Percentiles rank a stretch among this genome's conserved stretches.
These are phyloP conservation scores for Phyllosticta capitalensis DNA, from an alignment of 2,329 filamentous ascomycete species.

Conservation along the genomic window DNA sequence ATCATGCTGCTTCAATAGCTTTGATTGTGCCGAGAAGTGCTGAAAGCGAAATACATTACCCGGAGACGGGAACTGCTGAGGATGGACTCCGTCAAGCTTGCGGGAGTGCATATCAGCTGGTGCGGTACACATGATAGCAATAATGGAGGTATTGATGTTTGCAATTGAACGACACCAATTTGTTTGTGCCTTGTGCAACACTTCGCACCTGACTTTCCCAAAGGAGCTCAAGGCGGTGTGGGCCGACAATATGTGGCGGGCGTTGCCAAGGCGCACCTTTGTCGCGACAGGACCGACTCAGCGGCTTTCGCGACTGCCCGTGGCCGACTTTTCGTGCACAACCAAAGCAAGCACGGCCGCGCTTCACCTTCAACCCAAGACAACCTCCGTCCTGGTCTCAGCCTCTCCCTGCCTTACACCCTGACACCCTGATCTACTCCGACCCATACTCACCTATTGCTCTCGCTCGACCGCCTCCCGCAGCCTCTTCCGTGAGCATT, in stretches of 20 bases:
- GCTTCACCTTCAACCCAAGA: background rate
- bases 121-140: slow-evolving; percentile 9
- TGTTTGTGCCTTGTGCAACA: background rate
- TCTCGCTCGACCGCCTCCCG: background rate
- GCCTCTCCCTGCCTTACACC: background rate
- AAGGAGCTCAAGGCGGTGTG: background rate
- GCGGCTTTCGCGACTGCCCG: background rate
- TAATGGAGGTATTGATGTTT: background rate
- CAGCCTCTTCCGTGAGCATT: slow-evolving; percentile 2
- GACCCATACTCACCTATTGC: background rate
- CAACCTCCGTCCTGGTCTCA: background rate
- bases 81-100: background rate
- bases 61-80: slow-evolving; percentile 14
- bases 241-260: background rate
- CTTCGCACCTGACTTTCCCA: background rate
- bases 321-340: background rate
- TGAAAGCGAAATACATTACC: slow-evolving; percentile 47
- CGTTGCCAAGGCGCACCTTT: background rate
- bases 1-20: slow-evolving; percentile 73
- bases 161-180: background rate
- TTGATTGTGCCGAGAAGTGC: slow-evolving; percentile 98
- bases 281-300: background rate
- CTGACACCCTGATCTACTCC: background rate
- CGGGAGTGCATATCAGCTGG: slow-evolving; percentile 4
- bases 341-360: background rate